Conservation (phyloP, 2,329 filamentous ascomycete genomes). For the Sporothrix phasma region DNA sequence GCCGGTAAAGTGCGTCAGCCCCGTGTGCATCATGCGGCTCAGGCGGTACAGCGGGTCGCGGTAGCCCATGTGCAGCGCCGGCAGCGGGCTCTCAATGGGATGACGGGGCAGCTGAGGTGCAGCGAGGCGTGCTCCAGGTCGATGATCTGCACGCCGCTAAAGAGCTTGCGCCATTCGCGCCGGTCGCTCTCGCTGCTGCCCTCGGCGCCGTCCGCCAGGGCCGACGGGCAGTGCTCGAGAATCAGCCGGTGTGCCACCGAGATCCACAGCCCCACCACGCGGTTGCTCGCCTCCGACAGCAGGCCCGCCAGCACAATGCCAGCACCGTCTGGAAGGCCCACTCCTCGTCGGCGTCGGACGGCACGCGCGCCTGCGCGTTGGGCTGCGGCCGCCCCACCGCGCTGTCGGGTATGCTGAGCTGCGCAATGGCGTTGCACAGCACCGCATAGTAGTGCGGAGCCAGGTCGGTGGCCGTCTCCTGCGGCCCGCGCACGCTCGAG, state of each 20-base stretch:
- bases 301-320: slow-evolving; percentile 17
- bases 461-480: slow-evolving; percentile 7
- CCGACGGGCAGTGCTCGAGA: slow-evolving; percentile 16
- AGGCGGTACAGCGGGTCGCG: slow-evolving; percentile 18
- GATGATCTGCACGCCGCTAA: slow-evolving; percentile 18
- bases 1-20: slow-evolving; percentile 17
- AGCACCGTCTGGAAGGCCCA: slow-evolving; percentile 19
- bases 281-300: slow-evolving; percentile 14
- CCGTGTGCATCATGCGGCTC: slow-evolving; percentile 18
- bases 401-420: slow-evolving; percentile 17
- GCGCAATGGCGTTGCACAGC: slow-evolving; percentile 16
- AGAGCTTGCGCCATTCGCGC: slow-evolving; percentile 18
- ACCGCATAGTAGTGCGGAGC: slow-evolving; percentile 18
- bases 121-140: slow-evolving; percentile 19
- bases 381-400: slow-evolving; percentile 10
- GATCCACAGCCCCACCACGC: slow-evolving; percentile 17
- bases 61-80: slow-evolving; percentile 7
- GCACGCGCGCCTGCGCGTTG: not conserved
- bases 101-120: slow-evolving; percentile 15
- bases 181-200: not conserved
- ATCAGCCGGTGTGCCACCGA: slow-evolving; percentile 18
- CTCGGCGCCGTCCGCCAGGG: not conserved
- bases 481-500: slow-evolving; percentile 20
- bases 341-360: slow-evolving; percentile 12
- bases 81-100: slow-evolving; percentile 16